Base-by-base conservation (phyloP, 345 rosid genomes). In the Triadica sebifera region DNA sequence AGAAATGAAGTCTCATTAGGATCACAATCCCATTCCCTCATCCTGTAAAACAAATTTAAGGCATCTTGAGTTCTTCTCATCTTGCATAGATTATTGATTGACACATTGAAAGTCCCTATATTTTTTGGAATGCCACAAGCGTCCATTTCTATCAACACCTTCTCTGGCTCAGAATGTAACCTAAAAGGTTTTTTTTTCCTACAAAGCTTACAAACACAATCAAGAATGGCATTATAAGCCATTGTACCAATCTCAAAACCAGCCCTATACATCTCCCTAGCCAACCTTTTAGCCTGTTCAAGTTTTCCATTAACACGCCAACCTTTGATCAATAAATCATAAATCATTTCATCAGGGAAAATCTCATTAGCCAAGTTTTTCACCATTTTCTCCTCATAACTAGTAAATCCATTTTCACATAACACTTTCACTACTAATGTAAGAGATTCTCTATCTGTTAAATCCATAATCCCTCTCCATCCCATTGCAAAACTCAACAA, bases 261-360 rank as follows among this genome's bases (percentile, higher is more conserved):
- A 77, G 97, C 99, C 84, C 97, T 87, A 73, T 88, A 87, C 94
- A 93, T 95, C 75, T 95, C 99, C 34, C 91, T 89, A 17, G 92
- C 94, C 76, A 95, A 78, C 75, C 99, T 84, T 74, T 84, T 90
- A 0, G 99, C 99, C 76, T 95, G 93, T n/a, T 91, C 93, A 7
- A 95, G 87, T 72, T 91, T 91, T 72, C 86, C 94, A 82, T 87
- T 90, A 52, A 80, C 85, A 75, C 99, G 91, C 96, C 99, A 95
- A 39, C 99, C 99, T 67, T 80, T 89, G 12, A 95, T 87, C 86
- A 95, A 74, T 85, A 93, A 67, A 79, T 95, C 94, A 79, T 98
- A 93, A 12, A 87, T 86, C 8, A 57, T 37, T 67, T 93, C 98
- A 64, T 95, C 98, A 5, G 99, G 99, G 60, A 93, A 95, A 58